Conservation (phyloP, 75 land plant species). For the Pinus taeda region DNA sequence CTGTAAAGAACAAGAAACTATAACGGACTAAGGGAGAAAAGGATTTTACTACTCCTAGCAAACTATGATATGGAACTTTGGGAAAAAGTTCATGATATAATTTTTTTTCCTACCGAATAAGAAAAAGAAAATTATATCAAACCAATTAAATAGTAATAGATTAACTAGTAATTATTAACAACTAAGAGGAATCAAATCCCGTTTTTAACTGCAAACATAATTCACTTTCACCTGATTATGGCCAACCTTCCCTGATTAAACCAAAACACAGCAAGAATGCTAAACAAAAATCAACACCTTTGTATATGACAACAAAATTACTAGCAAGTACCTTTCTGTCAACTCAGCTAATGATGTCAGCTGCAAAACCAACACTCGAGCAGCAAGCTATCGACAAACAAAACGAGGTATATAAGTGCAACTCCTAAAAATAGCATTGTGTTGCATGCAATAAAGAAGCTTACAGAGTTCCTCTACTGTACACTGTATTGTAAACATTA, state of each 20-base stretch:
- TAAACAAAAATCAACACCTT: background rate
- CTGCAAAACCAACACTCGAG: constrained; percentile 62
- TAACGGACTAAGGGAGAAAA: too few species aligned
- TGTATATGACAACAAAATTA: background rate
- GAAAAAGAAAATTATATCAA: too few species aligned
- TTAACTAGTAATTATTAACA: too few species aligned
- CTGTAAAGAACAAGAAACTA: too few species aligned
- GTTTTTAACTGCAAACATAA: background rate
- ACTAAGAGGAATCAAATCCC: too few species aligned
- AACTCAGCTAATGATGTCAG: constrained; percentile 70
- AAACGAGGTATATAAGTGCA: background rate
- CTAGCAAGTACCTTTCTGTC: constrained; percentile 52
- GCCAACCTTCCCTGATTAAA: background rate
- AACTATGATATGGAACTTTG: too few species aligned
- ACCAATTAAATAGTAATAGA: too few species aligned
- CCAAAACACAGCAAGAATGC: background rate
- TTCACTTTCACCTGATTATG: background rate
- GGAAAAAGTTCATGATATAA: too few species aligned
- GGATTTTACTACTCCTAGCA: too few species aligned
- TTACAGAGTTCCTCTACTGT: background rate
- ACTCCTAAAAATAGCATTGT: background rate
- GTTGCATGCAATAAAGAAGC: background rate
- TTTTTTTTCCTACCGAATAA: too few species aligned
- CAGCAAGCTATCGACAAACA: constrained; percentile 58
- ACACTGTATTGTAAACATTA: background rate